Percentiles rank a stretch among this genome's conserved stretches.
These are phyloP conservation scores for Borovskyia barvae DNA, from an alignment of 208 protist species.

Conservation along the genomic window DNA sequence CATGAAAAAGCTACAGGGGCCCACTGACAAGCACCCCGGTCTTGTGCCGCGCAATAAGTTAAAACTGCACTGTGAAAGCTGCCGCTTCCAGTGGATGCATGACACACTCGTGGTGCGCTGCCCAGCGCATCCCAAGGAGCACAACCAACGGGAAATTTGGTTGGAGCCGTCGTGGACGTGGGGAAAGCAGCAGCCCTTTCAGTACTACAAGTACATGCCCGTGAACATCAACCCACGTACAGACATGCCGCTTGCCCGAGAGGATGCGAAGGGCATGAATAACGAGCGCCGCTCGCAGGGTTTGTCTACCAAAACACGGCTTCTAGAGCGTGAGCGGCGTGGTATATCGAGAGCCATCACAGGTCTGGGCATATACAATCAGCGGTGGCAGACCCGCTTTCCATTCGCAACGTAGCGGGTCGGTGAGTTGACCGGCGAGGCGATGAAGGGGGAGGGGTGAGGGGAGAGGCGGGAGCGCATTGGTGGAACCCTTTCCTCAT, in stretches of 20 bases:
- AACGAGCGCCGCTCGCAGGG: conserved; percentile 78
- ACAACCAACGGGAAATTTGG: conserved; percentile 87
- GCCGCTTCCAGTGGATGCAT: conserved; percentile 74
- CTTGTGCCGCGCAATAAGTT: conserved; percentile 63
- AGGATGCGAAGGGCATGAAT: conserved; percentile 85
- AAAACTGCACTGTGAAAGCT: conserved; percentile 77
- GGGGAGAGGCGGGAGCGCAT: too few relatives aligned
- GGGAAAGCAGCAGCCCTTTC: conserved; percentile 81
- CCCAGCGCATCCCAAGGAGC: conserved; percentile 56
- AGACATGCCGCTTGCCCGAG: conserved; percentile 61
- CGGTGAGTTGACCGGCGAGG: background rate
- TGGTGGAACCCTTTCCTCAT: too few relatives aligned
- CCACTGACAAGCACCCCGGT: conserved; percentile 52
- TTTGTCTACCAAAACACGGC: conserved; percentile 65
- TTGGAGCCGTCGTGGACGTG: conserved; percentile 85
- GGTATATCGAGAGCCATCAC: conserved; percentile 72
- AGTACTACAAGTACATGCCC: conserved; percentile 87
- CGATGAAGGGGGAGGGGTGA: too few relatives aligned
- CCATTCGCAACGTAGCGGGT: conserved; percentile 64
- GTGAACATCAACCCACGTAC: conserved; percentile 75
- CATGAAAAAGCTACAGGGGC: conserved; percentile 64
- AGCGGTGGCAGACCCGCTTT: conserved; percentile 80
- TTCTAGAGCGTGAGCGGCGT: conserved; percentile 58
- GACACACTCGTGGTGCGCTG: conserved; percentile 80
- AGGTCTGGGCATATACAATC: conserved; percentile 64